Evolutionary conservation across 257 asterid species (phyloP).

Genomic region (Primulina huaijiensis): DNA sequence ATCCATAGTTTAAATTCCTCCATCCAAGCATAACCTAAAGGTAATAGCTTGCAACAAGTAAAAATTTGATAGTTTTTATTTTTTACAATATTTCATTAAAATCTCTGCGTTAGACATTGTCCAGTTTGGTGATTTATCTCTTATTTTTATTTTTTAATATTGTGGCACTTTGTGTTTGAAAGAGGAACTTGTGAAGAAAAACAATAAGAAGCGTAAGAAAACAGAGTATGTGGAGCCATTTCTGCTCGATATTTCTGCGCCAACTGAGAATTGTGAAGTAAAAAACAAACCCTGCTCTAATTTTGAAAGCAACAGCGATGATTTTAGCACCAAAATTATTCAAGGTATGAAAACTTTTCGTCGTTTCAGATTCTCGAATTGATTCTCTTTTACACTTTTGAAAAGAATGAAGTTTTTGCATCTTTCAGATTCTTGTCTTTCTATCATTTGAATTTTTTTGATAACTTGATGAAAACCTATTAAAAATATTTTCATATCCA

Average conservation of each 20-base stretch:
- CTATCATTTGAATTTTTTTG: too few species aligned
- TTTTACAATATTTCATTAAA: neutral
- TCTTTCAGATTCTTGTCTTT: neutral
- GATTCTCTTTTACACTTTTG: neutral
- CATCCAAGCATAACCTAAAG: too few species aligned
- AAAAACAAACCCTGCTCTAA: constrained; percentile 23
- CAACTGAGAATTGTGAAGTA: constrained; percentile 24
- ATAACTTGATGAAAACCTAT: neutral
- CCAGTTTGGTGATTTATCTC: constrained; percentile 16
- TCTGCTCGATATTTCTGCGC: constrained; percentile 33
- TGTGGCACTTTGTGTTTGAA: constrained; percentile 22
- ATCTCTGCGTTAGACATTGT: constrained; percentile 3
- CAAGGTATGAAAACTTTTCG: constrained; percentile 37
- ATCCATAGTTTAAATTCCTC: too few species aligned
- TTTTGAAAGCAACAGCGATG: constrained; percentile 36
- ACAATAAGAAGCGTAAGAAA: constrained; percentile 42
- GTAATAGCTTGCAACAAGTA: neutral
- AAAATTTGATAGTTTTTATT: too few species aligned
- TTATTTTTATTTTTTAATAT: constrained; percentile 16
- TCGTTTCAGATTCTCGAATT: neutral
- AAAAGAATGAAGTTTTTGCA: neutral
- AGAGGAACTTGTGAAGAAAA: constrained; percentile 47
- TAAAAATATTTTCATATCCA: neutral
- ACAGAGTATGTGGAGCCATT: constrained; percentile 50
- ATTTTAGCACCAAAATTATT: constrained; percentile 34